These are phyloP conservation scores for Leccinum sublutescens DNA, from an alignment of 768 basidiomycete genomes.

Conservation along the genomic window DNA sequence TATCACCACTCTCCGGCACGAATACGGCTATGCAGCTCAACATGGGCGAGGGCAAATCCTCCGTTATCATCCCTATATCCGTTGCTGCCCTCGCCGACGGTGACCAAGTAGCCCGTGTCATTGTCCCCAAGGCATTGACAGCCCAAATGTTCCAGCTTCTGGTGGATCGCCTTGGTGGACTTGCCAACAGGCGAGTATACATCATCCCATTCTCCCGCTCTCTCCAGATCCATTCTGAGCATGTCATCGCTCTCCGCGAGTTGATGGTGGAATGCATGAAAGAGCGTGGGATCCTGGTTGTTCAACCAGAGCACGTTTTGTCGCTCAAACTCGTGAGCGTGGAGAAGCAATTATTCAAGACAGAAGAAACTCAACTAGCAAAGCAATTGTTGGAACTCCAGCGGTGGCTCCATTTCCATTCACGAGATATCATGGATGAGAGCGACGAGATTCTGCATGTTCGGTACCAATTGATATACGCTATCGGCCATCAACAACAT, in stretches of 20 bases:
- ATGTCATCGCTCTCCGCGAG: slow-evolving; percentile 25
- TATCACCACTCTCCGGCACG: slow-evolving; percentile 32
- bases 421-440: slow-evolving; percentile 32
- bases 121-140: slow-evolving; percentile 48
- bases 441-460: slow-evolving; percentile 35
- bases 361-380: background rate
- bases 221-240: slow-evolving; percentile 17
- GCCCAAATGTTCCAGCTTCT: slow-evolving; percentile 52
- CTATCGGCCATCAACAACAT: slow-evolving; percentile 29
- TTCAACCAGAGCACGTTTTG: slow-evolving; percentile 54
- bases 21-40: slow-evolving; percentile 51
- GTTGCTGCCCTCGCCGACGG: slow-evolving; percentile 42
- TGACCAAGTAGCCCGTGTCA: slow-evolving; percentile 42
- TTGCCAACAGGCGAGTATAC: slow-evolving; percentile 47
- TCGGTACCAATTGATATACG: slow-evolving; percentile 39
- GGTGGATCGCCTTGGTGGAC: slow-evolving; percentile 40
- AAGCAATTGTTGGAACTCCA: slow-evolving; percentile 27
- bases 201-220: slow-evolving; percentile 51
- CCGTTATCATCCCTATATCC: slow-evolving; percentile 46
- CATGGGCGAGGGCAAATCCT: slow-evolving; percentile 59
- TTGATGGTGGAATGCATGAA: slow-evolving; percentile 40
- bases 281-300: slow-evolving; percentile 43
- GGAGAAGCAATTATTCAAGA: slow-evolving; percentile 31
- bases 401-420: slow-evolving; percentile 21
- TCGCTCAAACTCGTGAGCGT: slow-evolving; percentile 49